Percentiles rank a stretch among this genome's conserved stretches.
These are phyloP conservation scores for Penicillium longicatenatum DNA, from an alignment of 495 filamentous ascomycete species.

Conservation along the genomic window DNA sequence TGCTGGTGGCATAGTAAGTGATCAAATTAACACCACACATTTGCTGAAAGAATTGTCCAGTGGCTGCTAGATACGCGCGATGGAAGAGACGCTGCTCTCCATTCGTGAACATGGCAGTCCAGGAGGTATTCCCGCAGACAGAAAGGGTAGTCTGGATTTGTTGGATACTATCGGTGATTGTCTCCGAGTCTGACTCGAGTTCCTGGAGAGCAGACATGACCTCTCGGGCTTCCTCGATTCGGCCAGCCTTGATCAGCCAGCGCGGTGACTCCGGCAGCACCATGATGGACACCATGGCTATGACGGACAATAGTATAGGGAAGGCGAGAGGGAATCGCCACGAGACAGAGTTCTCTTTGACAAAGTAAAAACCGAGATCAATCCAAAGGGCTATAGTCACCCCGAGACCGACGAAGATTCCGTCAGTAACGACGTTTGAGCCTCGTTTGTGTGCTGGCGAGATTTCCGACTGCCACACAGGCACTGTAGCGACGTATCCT, in stretches of 20 bases:
- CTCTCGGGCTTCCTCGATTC: slow-evolving; percentile 50
- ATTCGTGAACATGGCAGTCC: slow-evolving; percentile 26
- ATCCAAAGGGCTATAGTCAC: slow-evolving; percentile 47
- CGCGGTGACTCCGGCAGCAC: slow-evolving; percentile 63
- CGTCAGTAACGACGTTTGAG: slow-evolving; percentile 40
- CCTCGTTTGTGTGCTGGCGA: slow-evolving; percentile 40
- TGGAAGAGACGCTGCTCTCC: slow-evolving; percentile 28
- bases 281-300: slow-evolving; percentile 59
- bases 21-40: slow-evolving; percentile 62
- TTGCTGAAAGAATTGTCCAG: slow-evolving; percentile 52
- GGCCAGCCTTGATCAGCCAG: slow-evolving; percentile 55
- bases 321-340: slow-evolving; percentile 53
- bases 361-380: slow-evolving; percentile 47
- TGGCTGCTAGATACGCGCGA: slow-evolving; percentile 30
- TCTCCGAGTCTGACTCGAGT: slow-evolving; percentile 24
- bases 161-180: slow-evolving; percentile 30
- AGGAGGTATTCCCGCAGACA: slow-evolving; percentile 13
- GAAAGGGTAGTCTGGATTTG: slow-evolving; percentile 39
- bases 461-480: slow-evolving; percentile 54
- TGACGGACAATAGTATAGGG: slow-evolving; percentile 60
- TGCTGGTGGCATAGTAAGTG: slow-evolving; percentile 60
- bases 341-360: slow-evolving; percentile 39
- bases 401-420: slow-evolving; percentile 56
- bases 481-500: slow-evolving; percentile 41
- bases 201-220: slow-evolving; percentile 34